A percentile compares a stretch with the other conserved stretches of the same genome.
Evolutionary conservation across 2,329 filamentous ascomycete genomes (phyloP).

Genomic region (Pyricularia sp.): DNA sequence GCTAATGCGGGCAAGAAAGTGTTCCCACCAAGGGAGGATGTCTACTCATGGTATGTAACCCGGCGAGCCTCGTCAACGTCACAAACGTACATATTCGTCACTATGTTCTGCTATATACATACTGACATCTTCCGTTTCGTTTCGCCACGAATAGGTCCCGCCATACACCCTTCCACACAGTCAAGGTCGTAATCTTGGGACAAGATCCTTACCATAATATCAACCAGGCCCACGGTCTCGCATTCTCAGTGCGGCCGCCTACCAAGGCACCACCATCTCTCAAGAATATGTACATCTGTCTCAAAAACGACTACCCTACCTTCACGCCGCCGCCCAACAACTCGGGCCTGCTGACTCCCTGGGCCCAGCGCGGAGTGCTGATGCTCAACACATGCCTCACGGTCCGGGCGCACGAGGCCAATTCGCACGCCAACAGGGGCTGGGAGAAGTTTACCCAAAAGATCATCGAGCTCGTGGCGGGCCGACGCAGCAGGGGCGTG

Average conservation of each 20-base stretch:
- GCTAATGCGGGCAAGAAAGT: slow-evolving; percentile 63
- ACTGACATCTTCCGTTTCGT: background rate
- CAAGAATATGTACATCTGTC: slow-evolving; percentile 83
- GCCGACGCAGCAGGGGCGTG: slow-evolving; percentile 68
- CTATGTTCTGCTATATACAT: background rate
- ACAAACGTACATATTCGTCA: background rate
- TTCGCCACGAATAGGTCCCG: slow-evolving; percentile 60
- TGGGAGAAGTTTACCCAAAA: slow-evolving; percentile 93
- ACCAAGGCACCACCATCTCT: slow-evolving; percentile 83
- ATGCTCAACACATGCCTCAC: slow-evolving; percentile 94
- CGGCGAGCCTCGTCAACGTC: background rate
- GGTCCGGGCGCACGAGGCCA: slow-evolving; percentile 80
- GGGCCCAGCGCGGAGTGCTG: slow-evolving; percentile 88
- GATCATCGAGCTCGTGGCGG: slow-evolving; percentile 78
- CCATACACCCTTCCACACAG: slow-evolving; percentile 77
- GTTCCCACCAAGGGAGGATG: slow-evolving; percentile 79
- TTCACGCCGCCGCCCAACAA: slow-evolving; percentile 69
- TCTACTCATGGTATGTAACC: slow-evolving; percentile 76
- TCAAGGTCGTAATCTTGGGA: slow-evolving; percentile 88
- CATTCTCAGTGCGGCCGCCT: slow-evolving; percentile 88
- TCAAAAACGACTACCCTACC: slow-evolving; percentile 78
- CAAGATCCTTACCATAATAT: slow-evolving; percentile 96
- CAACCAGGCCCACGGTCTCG: slow-evolving; percentile 93
- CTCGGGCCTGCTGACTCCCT: slow-evolving; percentile 77
- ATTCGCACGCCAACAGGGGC: slow-evolving; percentile 74